Percentiles rank a stretch among this genome's conserved stretches.
Conservation (phyloP, 2,329 filamentous ascomycete species). For the Canariomyces notabilis region DNA sequence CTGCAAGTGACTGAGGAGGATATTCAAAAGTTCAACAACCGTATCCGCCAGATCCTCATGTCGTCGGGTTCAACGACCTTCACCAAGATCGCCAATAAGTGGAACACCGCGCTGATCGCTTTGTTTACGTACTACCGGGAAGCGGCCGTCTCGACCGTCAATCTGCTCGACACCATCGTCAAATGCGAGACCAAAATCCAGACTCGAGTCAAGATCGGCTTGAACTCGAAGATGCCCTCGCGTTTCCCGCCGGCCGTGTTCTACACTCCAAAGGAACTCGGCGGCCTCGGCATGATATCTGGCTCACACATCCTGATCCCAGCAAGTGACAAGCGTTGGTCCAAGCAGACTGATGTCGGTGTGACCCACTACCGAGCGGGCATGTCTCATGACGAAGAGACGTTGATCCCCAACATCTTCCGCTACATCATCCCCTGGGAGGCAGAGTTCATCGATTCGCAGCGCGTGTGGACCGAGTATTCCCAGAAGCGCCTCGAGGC, state of each 20-base stretch:
- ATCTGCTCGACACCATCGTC: slow-evolving; percentile 92
- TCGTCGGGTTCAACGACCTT: slow-evolving; percentile 99
- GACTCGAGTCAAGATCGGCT: slow-evolving; percentile 94
- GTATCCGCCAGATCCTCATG: slow-evolving; percentile 97
- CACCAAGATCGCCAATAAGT: slow-evolving; percentile 99
- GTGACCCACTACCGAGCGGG: slow-evolving; percentile 95
- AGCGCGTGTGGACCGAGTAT: slow-evolving; percentile 98
- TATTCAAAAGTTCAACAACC: slow-evolving; percentile 98
- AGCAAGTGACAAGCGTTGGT: slow-evolving; percentile 96
- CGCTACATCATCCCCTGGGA: slow-evolving; percentile 99
- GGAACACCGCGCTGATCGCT: slow-evolving; percentile 96
- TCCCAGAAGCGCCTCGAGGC: slow-evolving; percentile 96
- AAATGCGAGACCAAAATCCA: slow-evolving; percentile 99
- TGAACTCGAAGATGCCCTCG: slow-evolving; percentile 99
- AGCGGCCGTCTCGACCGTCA: slow-evolving; percentile 91
- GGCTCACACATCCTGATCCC: slow-evolving; percentile 97
- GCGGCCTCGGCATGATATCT: slow-evolving; percentile 97
- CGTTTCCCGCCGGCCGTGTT: slow-evolving; percentile 98
- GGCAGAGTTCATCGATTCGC: slow-evolving; percentile 97
- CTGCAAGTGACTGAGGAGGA: slow-evolving; percentile 97
- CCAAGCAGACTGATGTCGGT: slow-evolving; percentile 93
- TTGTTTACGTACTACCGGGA: slow-evolving; percentile 99
- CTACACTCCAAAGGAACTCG: slow-evolving; percentile 96
- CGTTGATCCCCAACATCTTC: slow-evolving; percentile 97
- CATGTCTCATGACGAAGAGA: slow-evolving; percentile 98